These are phyloP conservation scores for Fereydounia khargensis DNA, from an alignment of 1,284 basidiomycete species.

Conservation along the genomic window DNA sequence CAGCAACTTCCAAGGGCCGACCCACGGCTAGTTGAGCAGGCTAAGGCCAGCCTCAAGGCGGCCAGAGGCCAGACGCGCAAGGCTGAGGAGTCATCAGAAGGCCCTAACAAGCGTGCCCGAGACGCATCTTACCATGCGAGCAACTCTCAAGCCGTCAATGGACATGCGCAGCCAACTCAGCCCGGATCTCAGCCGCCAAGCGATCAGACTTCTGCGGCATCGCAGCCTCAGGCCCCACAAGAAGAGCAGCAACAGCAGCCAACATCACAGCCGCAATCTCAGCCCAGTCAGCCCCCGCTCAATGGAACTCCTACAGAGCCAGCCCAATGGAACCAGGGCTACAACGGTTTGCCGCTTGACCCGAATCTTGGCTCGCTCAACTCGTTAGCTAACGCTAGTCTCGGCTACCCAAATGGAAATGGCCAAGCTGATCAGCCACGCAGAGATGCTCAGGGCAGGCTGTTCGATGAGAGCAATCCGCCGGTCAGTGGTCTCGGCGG, in stretches of 20 bases:
- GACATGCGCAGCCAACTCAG: background rate
- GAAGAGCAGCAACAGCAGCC: background rate
- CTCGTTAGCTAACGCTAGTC: slow-evolving; percentile 15
- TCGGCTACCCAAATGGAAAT: slow-evolving; percentile 14
- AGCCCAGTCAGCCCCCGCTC: background rate
- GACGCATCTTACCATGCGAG: slow-evolving; percentile 1
- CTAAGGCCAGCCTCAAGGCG: slow-evolving; percentile 3
- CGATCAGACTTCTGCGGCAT: no score
- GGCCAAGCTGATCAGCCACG: slow-evolving; percentile 1
- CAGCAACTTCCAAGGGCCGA: slow-evolving; percentile 26
- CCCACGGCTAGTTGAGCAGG: slow-evolving; percentile 15
- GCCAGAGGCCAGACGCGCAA: slow-evolving; percentile 12
- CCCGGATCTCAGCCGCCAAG: no score
- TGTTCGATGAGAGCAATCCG: background rate
- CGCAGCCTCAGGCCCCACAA: background rate
- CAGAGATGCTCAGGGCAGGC: background rate
- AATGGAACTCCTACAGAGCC: background rate
- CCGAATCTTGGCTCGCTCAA: background rate
- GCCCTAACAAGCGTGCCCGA: background rate
- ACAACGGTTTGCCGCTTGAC: background rate
- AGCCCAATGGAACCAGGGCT: background rate
- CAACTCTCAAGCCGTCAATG: slow-evolving; percentile 10
- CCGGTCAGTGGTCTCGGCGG: background rate
- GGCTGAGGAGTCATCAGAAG: background rate
- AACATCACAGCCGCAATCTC: background rate